These are phyloP conservation scores for Carex pumila DNA, from an alignment of 176 grass and related monocot genomes.

Conservation along the genomic window DNA sequence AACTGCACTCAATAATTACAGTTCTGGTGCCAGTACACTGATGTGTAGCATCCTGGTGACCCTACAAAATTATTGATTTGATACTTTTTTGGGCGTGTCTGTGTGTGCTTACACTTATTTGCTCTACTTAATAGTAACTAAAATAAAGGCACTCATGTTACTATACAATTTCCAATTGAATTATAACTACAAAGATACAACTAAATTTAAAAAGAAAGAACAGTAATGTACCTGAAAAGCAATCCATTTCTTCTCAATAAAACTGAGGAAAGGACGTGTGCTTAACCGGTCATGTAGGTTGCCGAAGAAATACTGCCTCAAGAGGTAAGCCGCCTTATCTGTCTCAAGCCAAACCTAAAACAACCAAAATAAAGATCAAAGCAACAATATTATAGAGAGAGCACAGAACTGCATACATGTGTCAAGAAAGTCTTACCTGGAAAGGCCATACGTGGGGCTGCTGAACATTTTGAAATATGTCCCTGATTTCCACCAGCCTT, in stretches of 20 bases:
- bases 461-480: conserved; percentile 64
- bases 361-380: conserved; percentile 21
- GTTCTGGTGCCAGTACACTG: conserved; percentile 1
- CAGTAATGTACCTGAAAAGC: conserved; percentile 64
- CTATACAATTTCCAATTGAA: not conserved
- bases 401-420: not conserved
- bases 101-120: not conserved
- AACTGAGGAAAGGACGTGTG: conserved; percentile 91
- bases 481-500: conserved; percentile 72
- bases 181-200: not conserved
- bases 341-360: conserved; percentile 95
- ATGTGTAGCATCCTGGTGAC: not conserved
- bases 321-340: conserved; percentile 88
- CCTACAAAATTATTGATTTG: not conserved
- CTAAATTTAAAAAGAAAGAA: not conserved
- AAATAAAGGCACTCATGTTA: not conserved
- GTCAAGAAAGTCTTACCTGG: conserved; percentile 43
- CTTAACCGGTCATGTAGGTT: conserved; percentile 80
- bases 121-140: not conserved
- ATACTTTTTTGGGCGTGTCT: not conserved
- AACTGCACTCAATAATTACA: not conserved
- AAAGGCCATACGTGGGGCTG: conserved; percentile 90
- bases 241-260: conserved; percentile 97
- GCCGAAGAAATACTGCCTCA: conserved; percentile 90
- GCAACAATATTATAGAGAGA: not conserved